phyloP scores from a whole-genome alignment of 1,284 basidiomycete species.

The Cystobasidiaceae sp. region DNA sequence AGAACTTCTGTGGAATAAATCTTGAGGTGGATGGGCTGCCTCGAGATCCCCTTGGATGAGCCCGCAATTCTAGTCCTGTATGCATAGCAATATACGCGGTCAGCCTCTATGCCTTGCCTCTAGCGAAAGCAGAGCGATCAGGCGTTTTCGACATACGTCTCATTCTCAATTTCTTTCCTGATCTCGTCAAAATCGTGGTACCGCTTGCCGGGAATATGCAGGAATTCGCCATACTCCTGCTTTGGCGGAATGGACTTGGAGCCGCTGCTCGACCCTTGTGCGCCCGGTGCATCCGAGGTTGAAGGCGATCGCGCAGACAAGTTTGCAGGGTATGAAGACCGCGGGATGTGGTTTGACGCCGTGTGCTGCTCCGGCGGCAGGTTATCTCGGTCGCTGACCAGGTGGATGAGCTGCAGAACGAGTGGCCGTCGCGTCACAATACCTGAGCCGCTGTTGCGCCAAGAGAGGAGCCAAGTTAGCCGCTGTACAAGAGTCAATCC shows the following conservation, averaged over 20 bases:
- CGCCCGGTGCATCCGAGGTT: conserved; percentile 25
- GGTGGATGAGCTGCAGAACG: conserved; percentile 91
- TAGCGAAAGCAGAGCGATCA: neutral
- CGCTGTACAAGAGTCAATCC: neutral
- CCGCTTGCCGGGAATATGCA: conserved; percentile 82
- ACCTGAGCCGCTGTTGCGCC: conserved; percentile 54
- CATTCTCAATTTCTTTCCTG: conserved; percentile 93
- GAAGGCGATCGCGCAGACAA: conserved; percentile 1
- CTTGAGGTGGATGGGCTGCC: conserved; percentile 80
- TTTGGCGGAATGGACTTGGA: conserved; percentile 44
- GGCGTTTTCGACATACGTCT: conserved; percentile 71
- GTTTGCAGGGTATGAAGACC: conserved; percentile 3
- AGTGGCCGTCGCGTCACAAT: conserved; percentile 95
- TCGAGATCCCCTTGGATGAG: conserved; percentile 97
- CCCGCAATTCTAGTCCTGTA: conserved; percentile 63
- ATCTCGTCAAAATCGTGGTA: conserved; percentile 95
- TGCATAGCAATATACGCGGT: too few relatives aligned
- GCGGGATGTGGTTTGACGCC: conserved; percentile 31
- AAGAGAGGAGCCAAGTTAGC: neutral
- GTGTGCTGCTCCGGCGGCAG: conserved; percentile 50
- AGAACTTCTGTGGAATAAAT: conserved; percentile 94
- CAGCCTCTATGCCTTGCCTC: neutral
- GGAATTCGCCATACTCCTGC: conserved; percentile 89
- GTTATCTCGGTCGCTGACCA: conserved; percentile 45
- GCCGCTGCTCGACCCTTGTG: conserved; percentile 39